phyloP scores from a whole-genome alignment of 768 basidiomycete species.

The Amanita pseudoporphyria region DNA sequence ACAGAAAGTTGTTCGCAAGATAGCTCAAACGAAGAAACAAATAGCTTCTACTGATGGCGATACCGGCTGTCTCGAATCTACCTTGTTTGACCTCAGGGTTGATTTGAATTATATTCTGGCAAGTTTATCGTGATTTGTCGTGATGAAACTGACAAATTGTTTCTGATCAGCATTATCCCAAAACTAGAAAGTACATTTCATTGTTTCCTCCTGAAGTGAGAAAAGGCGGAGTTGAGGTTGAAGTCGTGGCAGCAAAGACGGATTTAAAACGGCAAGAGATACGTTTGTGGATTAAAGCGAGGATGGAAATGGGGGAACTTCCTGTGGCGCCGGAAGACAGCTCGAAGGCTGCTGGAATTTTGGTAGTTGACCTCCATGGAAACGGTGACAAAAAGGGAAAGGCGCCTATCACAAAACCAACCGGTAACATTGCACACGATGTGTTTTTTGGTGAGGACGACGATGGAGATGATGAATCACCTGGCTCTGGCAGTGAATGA shows the following conservation, averaged over 20 bases:
- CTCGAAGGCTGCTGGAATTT: conserved; percentile 9
- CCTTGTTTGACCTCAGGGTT: conserved; percentile 56
- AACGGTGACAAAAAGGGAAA: background rate
- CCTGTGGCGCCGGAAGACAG: conserved; percentile 48
- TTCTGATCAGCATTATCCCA: conserved; percentile 63
- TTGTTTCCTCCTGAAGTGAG: conserved; percentile 71
- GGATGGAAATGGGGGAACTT: conserved; percentile 54
- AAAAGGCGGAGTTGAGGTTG: conserved; percentile 21
- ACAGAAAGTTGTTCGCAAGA: conserved; percentile 74
- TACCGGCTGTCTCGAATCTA: conserved; percentile 27
- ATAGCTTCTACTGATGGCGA: conserved; percentile 20
- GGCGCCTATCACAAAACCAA: conserved; percentile 6
- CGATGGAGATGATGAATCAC: conserved; percentile 13
- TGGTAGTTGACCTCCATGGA: background rate
- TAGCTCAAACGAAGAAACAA: conserved; percentile 56
- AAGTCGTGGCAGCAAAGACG: conserved; percentile 25
- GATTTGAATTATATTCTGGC: conserved; percentile 90
- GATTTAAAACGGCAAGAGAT: conserved; percentile 47
- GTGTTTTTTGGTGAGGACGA: conserved; percentile 34
- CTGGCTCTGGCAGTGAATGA: background rate
- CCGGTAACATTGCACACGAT: conserved; percentile 21
- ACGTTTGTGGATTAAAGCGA: conserved; percentile 44
- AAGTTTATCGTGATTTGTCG: conserved; percentile 9
- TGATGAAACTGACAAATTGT: background rate
- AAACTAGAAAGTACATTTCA: conserved; percentile 80